phyloP scores from a whole-genome alignment of 2,329 filamentous ascomycete genomes.

The Plenodomus biglobosus region DNA sequence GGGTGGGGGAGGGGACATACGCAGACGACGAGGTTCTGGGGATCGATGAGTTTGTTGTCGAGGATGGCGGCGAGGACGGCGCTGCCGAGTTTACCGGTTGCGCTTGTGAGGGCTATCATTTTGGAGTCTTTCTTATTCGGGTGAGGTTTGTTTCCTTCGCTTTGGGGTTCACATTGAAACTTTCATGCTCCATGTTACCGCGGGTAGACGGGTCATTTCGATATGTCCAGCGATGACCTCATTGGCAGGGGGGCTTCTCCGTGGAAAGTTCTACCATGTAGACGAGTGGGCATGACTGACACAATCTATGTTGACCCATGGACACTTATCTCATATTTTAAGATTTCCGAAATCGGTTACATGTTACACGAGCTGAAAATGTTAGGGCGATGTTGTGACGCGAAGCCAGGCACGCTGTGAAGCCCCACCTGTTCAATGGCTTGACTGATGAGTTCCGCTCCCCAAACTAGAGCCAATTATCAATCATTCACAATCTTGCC shows the following conservation, averaged over 20 bases:
- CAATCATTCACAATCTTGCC: no score
- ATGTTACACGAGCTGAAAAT: no score
- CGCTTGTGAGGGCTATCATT: slow-evolving; percentile 47
- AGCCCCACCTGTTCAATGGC: no score
- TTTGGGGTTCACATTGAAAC: not conserved
- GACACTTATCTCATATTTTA: no score
- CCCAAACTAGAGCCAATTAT: no score
- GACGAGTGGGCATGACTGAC: no score
- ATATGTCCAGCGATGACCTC: not conserved
- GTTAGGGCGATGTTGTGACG: no score
- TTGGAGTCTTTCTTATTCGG: not conserved
- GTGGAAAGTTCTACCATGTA: not conserved
- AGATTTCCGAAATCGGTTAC: no score
- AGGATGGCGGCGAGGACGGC: slow-evolving; percentile 49
- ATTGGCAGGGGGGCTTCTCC: not conserved
- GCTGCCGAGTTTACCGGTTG: slow-evolving; percentile 51
- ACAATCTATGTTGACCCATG: no score
- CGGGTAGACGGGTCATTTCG: not conserved
- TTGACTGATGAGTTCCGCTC: no score
- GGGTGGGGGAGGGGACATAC: slow-evolving; percentile 18
- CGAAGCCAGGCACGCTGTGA: no score
- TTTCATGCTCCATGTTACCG: not conserved
- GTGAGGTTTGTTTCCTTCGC: not conserved
- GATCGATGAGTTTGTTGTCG: slow-evolving; percentile 44
- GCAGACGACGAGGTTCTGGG: slow-evolving; percentile 44